phyloP scores from a whole-genome alignment of 2,329 filamentous ascomycete species.

The Macrophomina phaseolina region DNA sequence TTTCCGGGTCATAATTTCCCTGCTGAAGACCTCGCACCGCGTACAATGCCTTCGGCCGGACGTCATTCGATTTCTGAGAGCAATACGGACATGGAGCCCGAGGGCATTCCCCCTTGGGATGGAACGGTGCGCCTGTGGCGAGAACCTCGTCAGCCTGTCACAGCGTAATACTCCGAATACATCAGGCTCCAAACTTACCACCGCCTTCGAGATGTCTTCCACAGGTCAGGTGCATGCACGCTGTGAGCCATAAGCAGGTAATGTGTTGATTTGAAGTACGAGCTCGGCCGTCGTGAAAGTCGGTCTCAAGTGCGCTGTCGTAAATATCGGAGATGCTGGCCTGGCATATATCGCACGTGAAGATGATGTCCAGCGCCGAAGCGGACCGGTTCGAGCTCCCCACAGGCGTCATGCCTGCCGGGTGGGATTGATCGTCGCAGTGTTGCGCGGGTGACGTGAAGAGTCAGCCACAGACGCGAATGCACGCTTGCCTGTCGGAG shows the following conservation, averaged over 20 bases:
- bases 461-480: background rate
- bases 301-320: slow-evolving; percentile 37
- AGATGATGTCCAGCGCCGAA: slow-evolving; percentile 50
- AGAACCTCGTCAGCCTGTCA: background rate
- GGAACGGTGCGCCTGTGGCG: slow-evolving; percentile 52
- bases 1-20: slow-evolving; percentile 50
- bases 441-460: background rate
- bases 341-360: slow-evolving; percentile 57
- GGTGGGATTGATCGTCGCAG: background rate
- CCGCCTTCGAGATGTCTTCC: slow-evolving; percentile 55
- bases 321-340: slow-evolving; percentile 54
- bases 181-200: slow-evolving; percentile 43
- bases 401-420: background rate
- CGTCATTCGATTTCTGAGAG: slow-evolving; percentile 42
- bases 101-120: slow-evolving; percentile 48
- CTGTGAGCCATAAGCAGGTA: slow-evolving; percentile 54
- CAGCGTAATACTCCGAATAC: background rate
- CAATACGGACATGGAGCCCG: slow-evolving; percentile 55
- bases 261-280: slow-evolving; percentile 46
- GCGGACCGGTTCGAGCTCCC: background rate
- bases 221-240: slow-evolving; percentile 57
- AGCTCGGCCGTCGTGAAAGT: slow-evolving; percentile 35
- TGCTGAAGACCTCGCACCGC: slow-evolving; percentile 51
- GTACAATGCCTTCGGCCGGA: slow-evolving; percentile 47
- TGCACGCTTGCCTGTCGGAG: background rate